Base-by-base conservation (phyloP, 352 stramenopile species). In the Globisporangium splendens region DNA sequence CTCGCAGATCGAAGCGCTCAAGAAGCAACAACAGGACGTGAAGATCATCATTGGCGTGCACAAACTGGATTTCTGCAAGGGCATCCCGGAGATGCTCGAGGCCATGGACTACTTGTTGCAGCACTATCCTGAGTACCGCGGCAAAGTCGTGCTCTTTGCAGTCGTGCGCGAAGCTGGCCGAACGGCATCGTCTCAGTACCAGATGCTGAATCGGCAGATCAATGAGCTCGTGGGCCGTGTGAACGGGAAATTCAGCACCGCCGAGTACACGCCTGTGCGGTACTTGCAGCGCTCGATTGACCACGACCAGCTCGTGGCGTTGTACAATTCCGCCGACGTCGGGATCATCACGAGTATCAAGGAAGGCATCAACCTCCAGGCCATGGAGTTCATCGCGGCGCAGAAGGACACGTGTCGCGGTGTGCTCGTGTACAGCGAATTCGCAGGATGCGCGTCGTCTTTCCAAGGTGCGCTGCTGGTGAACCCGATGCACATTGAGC, bases 101-200 rank as follows among this genome's bases (percentile, higher is more conserved):
- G 88, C 87, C 22, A 90, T 96, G 68, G 89, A 96, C 62, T 91
- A 96, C 24, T 68, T 96, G 54, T 67, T 97, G 31, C 83, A 89
- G 59, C 73, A 93, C 46, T 93, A 97, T 56, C 89, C 89, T 57
- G 85, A 96, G 47, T 97, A 96, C 22, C 95, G 97, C 50, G 91
- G 96, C 31, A 96, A 97, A 43, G 75, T 98, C 0, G 88, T 98
- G 31, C 77, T 98, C 53, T 96, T 98, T 53, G 95, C 90, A 2
- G 94, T 99, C n/a, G 96, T 96, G 22, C 77, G 82, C 1, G 82
- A 91, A 41, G 68, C 66, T 11, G 82, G 82, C 2, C 77, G 82
- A 14, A 89, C 77, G 12, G 69, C 79, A 6, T 88, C 82, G 3
- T 56, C 73, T 57, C 84, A 83, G 67, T 93, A 88, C 77, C 74